Base-by-base conservation (phyloP, 768 basidiomycete genomes). In the Boletus speciosus region DNA sequence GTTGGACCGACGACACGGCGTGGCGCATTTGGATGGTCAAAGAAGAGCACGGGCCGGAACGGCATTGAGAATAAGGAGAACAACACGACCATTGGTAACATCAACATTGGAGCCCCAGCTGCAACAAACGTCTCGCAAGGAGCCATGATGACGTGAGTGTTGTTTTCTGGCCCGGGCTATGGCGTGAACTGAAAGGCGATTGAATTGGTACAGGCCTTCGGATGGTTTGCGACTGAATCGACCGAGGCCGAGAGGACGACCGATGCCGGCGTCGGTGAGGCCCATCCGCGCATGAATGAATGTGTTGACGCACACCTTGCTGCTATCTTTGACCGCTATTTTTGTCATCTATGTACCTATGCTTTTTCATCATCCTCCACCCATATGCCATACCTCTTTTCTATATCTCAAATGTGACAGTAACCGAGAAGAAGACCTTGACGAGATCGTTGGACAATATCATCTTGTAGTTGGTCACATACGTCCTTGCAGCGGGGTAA, bases 1-100 rank as follows among this genome's bases (percentile, higher is more conserved):
- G 80, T 83, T 43, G 76, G 72, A 3, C 84, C 83, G 0, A 76
- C 73, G n/a, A 74, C 80, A 0, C 75, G 84, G 12, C 76, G 85
- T n/a, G 75, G 73, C 0, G 79, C 80, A 0, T 73, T 82, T 1
- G 87, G 86, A 2, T 83, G 80, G 83, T 71, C 82, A 39, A 89
- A 88, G 71, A 80, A 82, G 35, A 81, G 77, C 59, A 74, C 71
- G 0, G 79, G 78, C 31, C 69, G 84, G 74, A 69, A 71, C 65
- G 54, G 80, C 68, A 48, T 74, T 63, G 84, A 81, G 54, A 79
- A 80, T 59, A 80, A 85, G 66, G 82, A 85, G 67, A 84, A 83
- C 29, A 66, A 63, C 40, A 51, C 58, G 31, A 47, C 50, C 6
- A 48, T 54, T 1, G 47, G 55, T 12, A 64, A 58, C 12, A 25